Evolutionary conservation across 2,329 filamentous ascomycete species (phyloP).

Genomic region (Trichoderma guizhouense): DNA sequence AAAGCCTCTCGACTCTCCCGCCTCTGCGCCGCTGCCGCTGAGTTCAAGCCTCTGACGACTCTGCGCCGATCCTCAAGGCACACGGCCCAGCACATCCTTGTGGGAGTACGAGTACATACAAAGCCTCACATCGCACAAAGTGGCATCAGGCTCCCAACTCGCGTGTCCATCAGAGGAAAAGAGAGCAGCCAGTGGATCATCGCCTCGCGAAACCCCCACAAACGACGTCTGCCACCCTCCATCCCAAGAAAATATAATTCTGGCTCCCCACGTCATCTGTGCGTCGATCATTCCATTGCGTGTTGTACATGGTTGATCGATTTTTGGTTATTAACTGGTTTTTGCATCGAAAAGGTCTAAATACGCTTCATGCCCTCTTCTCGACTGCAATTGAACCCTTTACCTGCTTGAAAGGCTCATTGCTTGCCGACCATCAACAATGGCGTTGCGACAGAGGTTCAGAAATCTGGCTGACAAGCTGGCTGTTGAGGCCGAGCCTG

Average conservation of each 20-base stretch:
- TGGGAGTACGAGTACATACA: background rate
- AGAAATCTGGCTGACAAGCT: constrained; percentile 55
- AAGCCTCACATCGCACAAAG: background rate
- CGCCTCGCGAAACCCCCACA: background rate
- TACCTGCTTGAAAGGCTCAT: background rate
- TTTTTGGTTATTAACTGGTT: background rate
- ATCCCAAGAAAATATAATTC: background rate
- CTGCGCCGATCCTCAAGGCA: background rate
- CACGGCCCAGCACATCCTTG: background rate
- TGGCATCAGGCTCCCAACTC: background rate
- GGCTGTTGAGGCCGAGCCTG: constrained; percentile 68
- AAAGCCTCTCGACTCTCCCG: constrained; percentile 11
- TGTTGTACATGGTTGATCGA: background rate
- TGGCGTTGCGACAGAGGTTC: constrained; percentile 34
- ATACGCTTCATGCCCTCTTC: background rate
- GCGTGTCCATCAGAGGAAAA: background rate
- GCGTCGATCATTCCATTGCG: constrained; percentile 7
- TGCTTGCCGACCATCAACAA: constrained; percentile 20
- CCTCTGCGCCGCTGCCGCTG: background rate
- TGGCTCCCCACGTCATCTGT: constrained; percentile 9
- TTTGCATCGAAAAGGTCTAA: constrained; percentile 16
- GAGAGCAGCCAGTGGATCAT: background rate
- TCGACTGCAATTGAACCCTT: background rate
- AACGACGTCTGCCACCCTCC: constrained; percentile 4
- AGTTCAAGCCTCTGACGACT: constrained; percentile 17